Percentiles rank a stretch among this genome's conserved stretches.
These are phyloP conservation scores for Magnusiomyces ingens DNA, from an alignment of 1,139 yeast genomes.

Conservation along the genomic window DNA sequence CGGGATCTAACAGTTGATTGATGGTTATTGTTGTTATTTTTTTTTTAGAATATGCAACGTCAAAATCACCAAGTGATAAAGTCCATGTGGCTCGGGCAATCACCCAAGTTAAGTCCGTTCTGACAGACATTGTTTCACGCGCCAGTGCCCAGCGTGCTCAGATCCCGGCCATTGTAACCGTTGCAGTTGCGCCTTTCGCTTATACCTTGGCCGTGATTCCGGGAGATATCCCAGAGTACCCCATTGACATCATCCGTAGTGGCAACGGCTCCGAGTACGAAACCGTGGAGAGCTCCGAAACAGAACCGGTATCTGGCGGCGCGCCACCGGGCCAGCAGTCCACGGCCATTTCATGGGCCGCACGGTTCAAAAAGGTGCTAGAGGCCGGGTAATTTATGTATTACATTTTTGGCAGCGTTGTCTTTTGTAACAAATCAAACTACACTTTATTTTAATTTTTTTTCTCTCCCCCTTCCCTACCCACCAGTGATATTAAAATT, in stretches of 20 bases:
- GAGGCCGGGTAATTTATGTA: background rate
- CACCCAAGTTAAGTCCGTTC: conserved; percentile 20
- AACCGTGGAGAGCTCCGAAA: background rate
- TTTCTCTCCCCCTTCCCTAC: background rate
- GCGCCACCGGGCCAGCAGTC: background rate
- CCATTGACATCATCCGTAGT: conserved; percentile 15
- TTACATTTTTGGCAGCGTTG: background rate
- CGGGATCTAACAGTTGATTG: background rate
- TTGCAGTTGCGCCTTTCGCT: conserved; percentile 65
- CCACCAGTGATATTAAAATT: no score
- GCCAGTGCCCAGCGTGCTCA: conserved; percentile 55
- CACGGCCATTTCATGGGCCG: background rate
- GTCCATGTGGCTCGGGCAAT: background rate
- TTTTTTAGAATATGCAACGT: conserved; percentile 3
- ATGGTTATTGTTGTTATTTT: background rate
- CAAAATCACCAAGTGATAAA: background rate
- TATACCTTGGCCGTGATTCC: conserved; percentile 36
- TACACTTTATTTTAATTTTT: background rate
- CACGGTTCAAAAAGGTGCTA: background rate
- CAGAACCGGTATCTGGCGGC: background rate
- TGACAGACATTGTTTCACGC: conserved; percentile 44
- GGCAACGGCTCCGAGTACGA: conserved; percentile 1
- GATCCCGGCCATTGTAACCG: conserved; percentile 66
- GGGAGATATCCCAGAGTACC: conserved; percentile 29
- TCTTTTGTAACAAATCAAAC: background rate